Base-by-base conservation (phyloP, 768 basidiomycete genomes). In the Amylocystis lapponica region DNA sequence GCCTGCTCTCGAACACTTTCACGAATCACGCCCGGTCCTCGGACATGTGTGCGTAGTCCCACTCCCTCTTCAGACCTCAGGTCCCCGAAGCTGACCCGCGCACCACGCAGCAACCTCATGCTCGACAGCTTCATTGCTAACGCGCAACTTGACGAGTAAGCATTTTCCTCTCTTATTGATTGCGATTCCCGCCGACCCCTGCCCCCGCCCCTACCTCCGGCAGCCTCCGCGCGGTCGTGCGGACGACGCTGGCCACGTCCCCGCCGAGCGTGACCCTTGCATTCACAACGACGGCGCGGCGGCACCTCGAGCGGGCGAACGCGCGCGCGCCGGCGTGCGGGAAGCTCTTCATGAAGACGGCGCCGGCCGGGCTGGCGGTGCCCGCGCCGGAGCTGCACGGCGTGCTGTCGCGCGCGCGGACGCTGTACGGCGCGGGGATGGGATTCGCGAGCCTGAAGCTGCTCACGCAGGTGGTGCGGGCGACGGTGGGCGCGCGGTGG, bases 121-220 rank as follows among this genome's bases (percentile, higher is more conserved):
- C 69, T 83, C 19, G 86, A 88, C 58, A 86, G 81, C 1, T 76
- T 87, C 52, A 80, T 89, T 51, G 83, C 83, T 3, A 87, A 89
- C 49, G 81, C 80, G 11, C 73, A 66, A 17, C 62, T 75, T 11
- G 82, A 86, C 41, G 86, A 88, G 85, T 79, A 60, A 64, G 80
- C 64, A 19, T 19, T 10, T 29, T 74, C 76, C 25, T 14, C 20
- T 16, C 29, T 12, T 3, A 26, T 23, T n/a, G n/a, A n/a, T n/a
- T n/a, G n/a, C n/a, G n/a, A 25, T n/a, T 19, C 20, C 20, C 41
- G 10, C 29, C 16, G n/a, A 31, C 21, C 17, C 6, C n/a, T 26
- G n/a, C 39, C 23, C 40, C 20, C 38, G 17, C 16, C 4, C 2
- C 13, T 16, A 54, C 27, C 41, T 42, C 27, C 34, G 13, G 22